Evolutionary conservation across 2,329 filamentous ascomycete genomes (phyloP).

Genomic region (Aspergillus hiratsukae): DNA sequence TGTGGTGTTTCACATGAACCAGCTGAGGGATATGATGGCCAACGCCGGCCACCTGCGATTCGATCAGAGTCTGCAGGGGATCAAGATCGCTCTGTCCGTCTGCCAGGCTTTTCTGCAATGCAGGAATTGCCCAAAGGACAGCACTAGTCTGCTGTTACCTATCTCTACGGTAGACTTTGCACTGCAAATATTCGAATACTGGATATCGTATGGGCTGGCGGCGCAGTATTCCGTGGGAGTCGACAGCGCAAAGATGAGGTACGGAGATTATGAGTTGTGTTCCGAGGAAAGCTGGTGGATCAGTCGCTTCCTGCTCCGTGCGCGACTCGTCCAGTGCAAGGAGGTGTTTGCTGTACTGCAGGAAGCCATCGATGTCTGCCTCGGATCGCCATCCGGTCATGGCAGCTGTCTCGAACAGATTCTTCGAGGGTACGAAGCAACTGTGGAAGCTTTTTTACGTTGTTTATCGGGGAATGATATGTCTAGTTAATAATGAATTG

Average conservation of each 20-base stretch:
- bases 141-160: constrained; percentile 23
- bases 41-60: constrained; percentile 25
- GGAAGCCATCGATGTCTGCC: constrained; percentile 11
- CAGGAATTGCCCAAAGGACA: constrained; percentile 26
- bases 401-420: constrained; percentile 24
- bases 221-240: not conserved
- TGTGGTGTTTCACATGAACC: constrained; percentile 27
- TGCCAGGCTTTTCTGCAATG: constrained; percentile 30
- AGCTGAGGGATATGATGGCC: constrained; percentile 26
- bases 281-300: constrained; percentile 26
- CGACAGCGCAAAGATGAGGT: constrained; percentile 17
- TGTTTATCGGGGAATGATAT: constrained; percentile 24
- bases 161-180: constrained; percentile 28
- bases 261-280: constrained; percentile 29
- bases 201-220: constrained; percentile 23
- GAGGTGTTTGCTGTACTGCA: constrained; percentile 23
- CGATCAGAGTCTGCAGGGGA: constrained; percentile 29
- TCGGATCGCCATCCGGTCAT: not conserved
- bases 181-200: constrained; percentile 29
- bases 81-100: constrained; percentile 26
- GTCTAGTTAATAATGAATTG: constrained; percentile 6
- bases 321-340: constrained; percentile 24
- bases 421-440: constrained; percentile 26
- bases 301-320: constrained; percentile 23
- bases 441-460: constrained; percentile 25